Evolutionary conservation across 257 asterid genomes (phyloP), one percentile per base, ranked within the genome.

Genomic region (Striga asiatica): DNA sequence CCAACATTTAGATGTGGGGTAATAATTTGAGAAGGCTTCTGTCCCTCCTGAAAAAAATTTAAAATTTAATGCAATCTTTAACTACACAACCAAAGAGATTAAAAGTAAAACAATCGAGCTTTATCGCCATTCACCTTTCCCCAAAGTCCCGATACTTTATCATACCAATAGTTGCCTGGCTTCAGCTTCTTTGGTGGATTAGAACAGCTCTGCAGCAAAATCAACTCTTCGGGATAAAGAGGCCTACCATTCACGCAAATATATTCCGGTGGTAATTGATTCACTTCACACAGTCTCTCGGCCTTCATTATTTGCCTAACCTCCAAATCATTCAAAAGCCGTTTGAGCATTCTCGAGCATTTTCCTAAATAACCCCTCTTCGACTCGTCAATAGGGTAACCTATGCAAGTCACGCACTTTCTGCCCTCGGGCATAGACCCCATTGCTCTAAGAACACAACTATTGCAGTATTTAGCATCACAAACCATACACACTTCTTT

Each of bases 351-450:
- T 69, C 95, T 79, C n/a, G 99, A 92, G 81, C 97, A 92, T 55
- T 88, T 92, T 0, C 99, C 97, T 73, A 88, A 76, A 72, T 61
- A 67, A 41, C 60, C 66, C 46, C 99, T 78, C 77, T 88, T 92
- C 2, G 91, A 63, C 71, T 92, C 99, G 12, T 81, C 84, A 64
- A 92, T 85, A 9, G 93, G 80, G 41, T 72, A 85, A 8, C 95
- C 94, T 64, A 92, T 88, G 81, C 99, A 92, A 41, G 87, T 56
- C 63, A 88, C 93, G 16, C 99, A 92, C 74, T 92, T 92, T 73
- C 99, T 78, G 46, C 99, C 99, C 80, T 92, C 99, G 0, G 99
- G 99, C 99, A 92, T 92, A 65, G 99, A 92, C 45, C 99, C 99
- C 99, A 92, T 92, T 48, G 97, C 97, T 72, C 97, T 85, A 48